Conservation (phyloP, 2,329 filamentous ascomycete species). For the Fusarium keratoplasticum region DNA sequence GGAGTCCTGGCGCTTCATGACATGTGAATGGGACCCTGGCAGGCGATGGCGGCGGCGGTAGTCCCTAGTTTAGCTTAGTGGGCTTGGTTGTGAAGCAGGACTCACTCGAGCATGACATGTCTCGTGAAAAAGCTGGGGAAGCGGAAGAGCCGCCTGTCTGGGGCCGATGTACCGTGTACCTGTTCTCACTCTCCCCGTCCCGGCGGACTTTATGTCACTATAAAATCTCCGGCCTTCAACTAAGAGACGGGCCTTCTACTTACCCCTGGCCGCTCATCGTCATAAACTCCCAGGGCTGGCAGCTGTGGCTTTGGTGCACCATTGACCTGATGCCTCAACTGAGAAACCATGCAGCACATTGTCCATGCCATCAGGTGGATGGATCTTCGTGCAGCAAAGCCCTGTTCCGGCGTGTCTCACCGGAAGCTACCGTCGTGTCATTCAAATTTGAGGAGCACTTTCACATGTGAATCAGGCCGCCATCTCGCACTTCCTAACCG, state of each 20-base stretch:
- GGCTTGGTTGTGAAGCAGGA: conserved; percentile 1
- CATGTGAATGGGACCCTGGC: conserved; percentile 34
- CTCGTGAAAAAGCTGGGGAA: conserved; percentile 37
- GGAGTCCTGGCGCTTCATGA: conserved; percentile 17
- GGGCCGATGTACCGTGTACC: conserved; percentile 1
- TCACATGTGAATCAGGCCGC: conserved; percentile 27
- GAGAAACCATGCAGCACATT: not conserved
- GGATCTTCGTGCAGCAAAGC: not conserved
- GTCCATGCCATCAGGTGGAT: not conserved
- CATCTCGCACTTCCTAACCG: not conserved
- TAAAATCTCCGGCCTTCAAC: conserved; percentile 4
- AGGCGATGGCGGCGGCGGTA: conserved; percentile 27
- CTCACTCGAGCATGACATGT: conserved; percentile 17
- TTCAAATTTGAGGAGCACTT: conserved; percentile 4
- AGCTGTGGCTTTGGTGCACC: not conserved
- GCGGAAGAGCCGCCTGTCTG: conserved; percentile 3
- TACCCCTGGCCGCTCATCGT: conserved; percentile 5
- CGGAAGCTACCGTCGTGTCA: not conserved
- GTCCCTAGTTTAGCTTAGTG: conserved; percentile 38
- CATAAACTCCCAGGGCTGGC: not conserved
- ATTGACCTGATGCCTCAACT: not conserved
- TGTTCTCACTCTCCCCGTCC: not conserved
- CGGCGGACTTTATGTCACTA: conserved; percentile 7
- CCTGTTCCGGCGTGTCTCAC: not conserved
- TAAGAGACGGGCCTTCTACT: conserved; percentile 1